phyloP scores from a whole-genome alignment of 1,139 yeast genomes.

The Sugiyamaella grinbergsii region DNA sequence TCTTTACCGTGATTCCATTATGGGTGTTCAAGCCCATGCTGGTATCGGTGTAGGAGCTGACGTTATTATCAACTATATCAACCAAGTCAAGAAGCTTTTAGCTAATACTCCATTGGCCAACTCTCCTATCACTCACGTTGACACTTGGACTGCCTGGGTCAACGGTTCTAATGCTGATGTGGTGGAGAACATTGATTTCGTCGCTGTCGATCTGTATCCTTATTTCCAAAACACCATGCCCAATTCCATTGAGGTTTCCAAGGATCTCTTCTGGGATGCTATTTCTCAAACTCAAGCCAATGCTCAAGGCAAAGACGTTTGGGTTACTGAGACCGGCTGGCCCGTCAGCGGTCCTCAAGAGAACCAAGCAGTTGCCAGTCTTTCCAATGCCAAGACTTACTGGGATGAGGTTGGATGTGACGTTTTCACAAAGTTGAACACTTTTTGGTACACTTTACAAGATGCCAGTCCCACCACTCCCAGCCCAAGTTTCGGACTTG shows the following conservation, averaged over 20 bases:
- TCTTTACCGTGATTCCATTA: slow-evolving; percentile 63
- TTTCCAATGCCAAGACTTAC: slow-evolving; percentile 31
- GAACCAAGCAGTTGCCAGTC: slow-evolving; percentile 29
- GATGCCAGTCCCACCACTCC: slow-evolving; percentile 28
- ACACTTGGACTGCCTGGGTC: slow-evolving; percentile 36
- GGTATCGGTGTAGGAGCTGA: slow-evolving; percentile 61
- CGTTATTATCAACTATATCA: slow-evolving; percentile 64
- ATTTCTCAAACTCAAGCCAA: slow-evolving; percentile 27
- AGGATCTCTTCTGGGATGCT: slow-evolving; percentile 28
- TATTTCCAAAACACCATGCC: slow-evolving; percentile 36
- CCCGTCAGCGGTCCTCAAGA: slow-evolving; percentile 29
- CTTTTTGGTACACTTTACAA: slow-evolving; percentile 33
- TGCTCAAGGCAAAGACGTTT: slow-evolving; percentile 63
- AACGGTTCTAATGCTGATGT: slow-evolving; percentile 32
- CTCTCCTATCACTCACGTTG: slow-evolving; percentile 33
- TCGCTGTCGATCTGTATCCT: slow-evolving; percentile 33
- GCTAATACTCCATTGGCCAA: slow-evolving; percentile 26
- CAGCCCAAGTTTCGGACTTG: slow-evolving; percentile 31
- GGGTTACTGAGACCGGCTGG: slow-evolving; percentile 93
- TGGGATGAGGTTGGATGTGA: slow-evolving; percentile 35
- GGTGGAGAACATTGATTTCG: slow-evolving; percentile 28
- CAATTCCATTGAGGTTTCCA: slow-evolving; percentile 29
- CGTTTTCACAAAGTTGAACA: slow-evolving; percentile 28
- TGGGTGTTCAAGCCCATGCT: slow-evolving; percentile 35
- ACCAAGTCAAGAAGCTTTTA: slow-evolving; percentile 59